Evolutionary conservation across 2,329 filamentous ascomycete genomes (phyloP), one percentile per base, ranked within the genome.

Genomic region (Lachnellula suecica): DNA sequence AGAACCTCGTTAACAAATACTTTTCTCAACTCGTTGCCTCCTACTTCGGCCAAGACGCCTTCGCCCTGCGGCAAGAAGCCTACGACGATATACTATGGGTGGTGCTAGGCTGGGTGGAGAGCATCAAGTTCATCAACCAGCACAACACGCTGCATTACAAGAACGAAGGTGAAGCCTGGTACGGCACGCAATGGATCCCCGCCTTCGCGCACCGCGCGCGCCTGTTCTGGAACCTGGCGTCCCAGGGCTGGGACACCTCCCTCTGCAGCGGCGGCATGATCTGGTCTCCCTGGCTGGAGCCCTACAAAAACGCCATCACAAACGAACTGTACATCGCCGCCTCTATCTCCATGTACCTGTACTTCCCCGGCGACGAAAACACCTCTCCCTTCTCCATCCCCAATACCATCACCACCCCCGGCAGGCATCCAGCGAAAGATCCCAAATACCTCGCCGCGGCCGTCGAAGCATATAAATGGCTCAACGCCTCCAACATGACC

Each of bases 11-110:
- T 59, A 87, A 91, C 59, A 82, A 80, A 25, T 92, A 92, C 68
- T 96, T 95, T 68, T 81, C 84, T 0, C 89, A 97, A 53, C 74
- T 86, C 1, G 74, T 85, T 4, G 81, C 84, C 8, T 96, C 87
- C 61, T 97, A 95, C 67, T 96, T 93, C 67, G 91, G 89, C 19
- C 90, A 97, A 68, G 84, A 96, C 68, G 81, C 85, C 4, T 84
- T 91, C 58, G 77, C 80, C 24, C 79, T 97, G 45, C 80, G 89
- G 41, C 82, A 84, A 51, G 77, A 94, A 74, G 93, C 93, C 0
- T 96, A 87, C 67, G 93, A 97, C 66, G 93, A 97, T 68, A 96
- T 96, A 74, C 80, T 96, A 2, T 97, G 93, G 93, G 91, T 97
- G 1, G 91, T 95, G 2, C 78, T 97, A 34, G 90, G 88, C 57